Evolutionary conservation across 2,329 filamentous ascomycete species (phyloP).

Genomic region (Colletotrichum sp.): DNA sequence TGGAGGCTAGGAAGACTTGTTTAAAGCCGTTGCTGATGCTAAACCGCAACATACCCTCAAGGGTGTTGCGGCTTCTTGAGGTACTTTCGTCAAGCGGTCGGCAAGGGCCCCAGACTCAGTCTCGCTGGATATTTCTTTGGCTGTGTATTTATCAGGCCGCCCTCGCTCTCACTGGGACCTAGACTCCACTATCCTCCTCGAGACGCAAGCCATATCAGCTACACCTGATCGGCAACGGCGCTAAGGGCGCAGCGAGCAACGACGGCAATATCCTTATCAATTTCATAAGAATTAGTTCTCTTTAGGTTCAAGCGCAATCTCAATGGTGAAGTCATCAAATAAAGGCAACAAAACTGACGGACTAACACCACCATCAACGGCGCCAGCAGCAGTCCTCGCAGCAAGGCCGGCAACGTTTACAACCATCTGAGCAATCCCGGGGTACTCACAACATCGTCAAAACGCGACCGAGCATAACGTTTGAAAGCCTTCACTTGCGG

Average conservation of each 20-base stretch:
- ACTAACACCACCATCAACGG: background rate
- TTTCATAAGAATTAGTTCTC: background rate
- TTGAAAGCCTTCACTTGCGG: background rate
- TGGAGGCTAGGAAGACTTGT: background rate
- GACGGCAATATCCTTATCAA: background rate
- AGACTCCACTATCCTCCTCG: too few relatives aligned
- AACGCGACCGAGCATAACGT: background rate
- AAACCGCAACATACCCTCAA: background rate
- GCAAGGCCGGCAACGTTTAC: background rate
- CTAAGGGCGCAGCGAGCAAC: too few relatives aligned
- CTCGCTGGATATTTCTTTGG: too few relatives aligned
- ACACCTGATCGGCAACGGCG: too few relatives aligned
- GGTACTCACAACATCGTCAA: background rate
- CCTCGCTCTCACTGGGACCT: too few relatives aligned
- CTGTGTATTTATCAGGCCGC: too few relatives aligned
- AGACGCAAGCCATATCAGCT: too few relatives aligned
- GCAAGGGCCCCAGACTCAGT: too few relatives aligned
- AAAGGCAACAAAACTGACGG: background rate
- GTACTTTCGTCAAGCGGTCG: too few relatives aligned
- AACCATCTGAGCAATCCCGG: background rate
- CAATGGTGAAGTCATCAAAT: background rate
- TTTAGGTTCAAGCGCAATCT: background rate
- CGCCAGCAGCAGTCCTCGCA: background rate
- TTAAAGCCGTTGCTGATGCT: background rate
- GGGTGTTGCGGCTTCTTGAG: too few relatives aligned